Evolutionary conservation across 805 yeast species (phyloP).

Genomic region (Hyphopichia homilentoma): DNA sequence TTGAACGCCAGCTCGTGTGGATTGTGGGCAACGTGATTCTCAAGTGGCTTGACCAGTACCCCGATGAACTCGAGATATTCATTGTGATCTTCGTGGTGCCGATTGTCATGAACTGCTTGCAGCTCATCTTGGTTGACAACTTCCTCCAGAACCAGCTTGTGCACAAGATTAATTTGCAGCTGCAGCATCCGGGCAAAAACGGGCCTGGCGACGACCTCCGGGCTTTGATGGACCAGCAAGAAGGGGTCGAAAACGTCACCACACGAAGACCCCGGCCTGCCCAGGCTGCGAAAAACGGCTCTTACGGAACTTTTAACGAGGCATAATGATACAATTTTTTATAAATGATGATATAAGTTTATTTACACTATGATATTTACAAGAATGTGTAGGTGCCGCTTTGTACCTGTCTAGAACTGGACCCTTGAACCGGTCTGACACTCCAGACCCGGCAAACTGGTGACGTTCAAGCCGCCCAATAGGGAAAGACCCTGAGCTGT

Average conservation of each 20-base stretch:
- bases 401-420: too few relatives aligned
- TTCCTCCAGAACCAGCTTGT: conserved; percentile 57
- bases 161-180: conserved; percentile 27
- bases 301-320: conserved; percentile 5
- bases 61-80: conserved; percentile 72
- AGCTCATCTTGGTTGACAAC: conserved; percentile 68
- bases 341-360: too few relatives aligned
- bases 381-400: too few relatives aligned
- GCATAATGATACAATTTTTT: too few relatives aligned
- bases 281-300: background rate
- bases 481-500: too few relatives aligned
- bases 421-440: too few relatives aligned
- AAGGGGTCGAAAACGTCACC: too few relatives aligned
- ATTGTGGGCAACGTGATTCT: conserved; percentile 66
- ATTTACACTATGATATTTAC: too few relatives aligned
- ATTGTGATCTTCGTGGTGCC: conserved; percentile 85
- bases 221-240: too few relatives aligned
- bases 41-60: conserved; percentile 79
- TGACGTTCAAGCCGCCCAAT: too few relatives aligned
- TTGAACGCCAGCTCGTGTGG: conserved; percentile 51
- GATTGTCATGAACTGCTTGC: conserved; percentile 67
- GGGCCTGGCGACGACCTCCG: conserved; percentile 7
- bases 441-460: too few relatives aligned
- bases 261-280: background rate
- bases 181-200: conserved; percentile 10